These are phyloP conservation scores for Leucosporidium scottii DNA, from an alignment of 768 basidiomycete species.

Conservation along the genomic window DNA sequence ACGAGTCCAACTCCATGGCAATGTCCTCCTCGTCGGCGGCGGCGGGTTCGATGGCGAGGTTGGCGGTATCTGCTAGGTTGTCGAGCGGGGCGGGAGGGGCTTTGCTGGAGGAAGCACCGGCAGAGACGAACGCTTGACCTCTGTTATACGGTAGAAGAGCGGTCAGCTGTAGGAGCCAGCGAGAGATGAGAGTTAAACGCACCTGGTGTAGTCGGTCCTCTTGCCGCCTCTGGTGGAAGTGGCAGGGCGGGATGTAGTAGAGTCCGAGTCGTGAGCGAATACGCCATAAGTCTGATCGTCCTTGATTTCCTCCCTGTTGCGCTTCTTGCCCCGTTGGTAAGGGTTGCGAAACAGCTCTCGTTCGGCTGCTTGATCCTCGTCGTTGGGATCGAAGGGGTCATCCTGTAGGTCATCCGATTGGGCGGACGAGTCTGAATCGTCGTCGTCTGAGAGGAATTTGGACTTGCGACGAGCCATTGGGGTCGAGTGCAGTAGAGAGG, in stretches of 20 bases:
- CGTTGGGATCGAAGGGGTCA: constrained; percentile 49
- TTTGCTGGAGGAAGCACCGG: constrained; percentile 15
- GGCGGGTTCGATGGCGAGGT: constrained; percentile 41
- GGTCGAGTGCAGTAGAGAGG: background rate
- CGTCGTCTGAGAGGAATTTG: constrained; percentile 35
- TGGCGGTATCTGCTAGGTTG: constrained; percentile 17
- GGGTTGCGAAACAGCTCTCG: constrained; percentile 69
- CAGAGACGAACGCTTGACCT: constrained; percentile 20
- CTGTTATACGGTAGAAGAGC: background rate
- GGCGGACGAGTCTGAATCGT: constrained; percentile 50
- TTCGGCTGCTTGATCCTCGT: constrained; percentile 61
- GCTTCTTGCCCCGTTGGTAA: constrained; percentile 48
- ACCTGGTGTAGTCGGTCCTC: constrained; percentile 62
- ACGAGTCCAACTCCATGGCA: constrained; percentile 25
- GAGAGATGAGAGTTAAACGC: background rate
- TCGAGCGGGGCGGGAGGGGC: constrained; percentile 46
- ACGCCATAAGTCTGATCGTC: constrained; percentile 71
- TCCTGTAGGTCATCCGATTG: constrained; percentile 48
- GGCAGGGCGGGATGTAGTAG: too few relatives aligned
- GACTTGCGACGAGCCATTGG: constrained; percentile 43
- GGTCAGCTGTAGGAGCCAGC: background rate
- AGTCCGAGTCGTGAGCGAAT: constrained; percentile 46
- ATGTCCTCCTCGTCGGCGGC: constrained; percentile 22
- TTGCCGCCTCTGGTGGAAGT: constrained; percentile 32
- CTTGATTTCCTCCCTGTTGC: constrained; percentile 58